Base-by-base conservation (phyloP, 306 rosid genomes). In the Benincasa hispida region DNA sequence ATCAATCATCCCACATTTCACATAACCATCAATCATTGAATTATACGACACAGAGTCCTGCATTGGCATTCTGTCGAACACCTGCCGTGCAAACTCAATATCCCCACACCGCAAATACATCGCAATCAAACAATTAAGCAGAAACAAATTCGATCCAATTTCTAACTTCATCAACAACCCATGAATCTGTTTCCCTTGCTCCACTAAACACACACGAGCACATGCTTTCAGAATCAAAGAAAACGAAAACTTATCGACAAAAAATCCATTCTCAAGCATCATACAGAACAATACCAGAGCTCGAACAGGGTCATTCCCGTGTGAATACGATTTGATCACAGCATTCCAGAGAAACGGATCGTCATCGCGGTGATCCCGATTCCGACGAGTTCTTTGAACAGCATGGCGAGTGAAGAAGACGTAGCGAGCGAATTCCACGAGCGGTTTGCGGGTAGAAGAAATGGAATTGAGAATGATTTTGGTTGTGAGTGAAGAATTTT, bases 311-410 rank as follows among this genome's bases (percentile, higher is more conserved):
- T 89, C 88, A 65, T 50, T n/a, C 61, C 97, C 94, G 58, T 89
- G 92, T 76, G 97, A 91, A 39, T 86, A 85, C 48, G 92, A 89
- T 87, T 90, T 86, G 28, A 88, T 76, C 14, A 91, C 77, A 60
- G 91, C 88, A 76, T 91, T 91, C 97, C 95, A 91, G 45, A 89
- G 90, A 87, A 89, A 91, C 78, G 97, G 92, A 81, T 89, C 76
- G 3, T 70, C 57, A 17, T 25, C 92, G 19, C 51, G 76, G 57
- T 66, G 79, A 3, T 82, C 34, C 14, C 11, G 61, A 22, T 10
- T 41, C 47, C 47, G 47, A 41, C 78, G 81, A 34, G 8, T 24
- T 35, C 41, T 21, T 2, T 45, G 75, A 79, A 77, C 61, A 61
- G 87, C 89, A n/a, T 89, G 86, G 59, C 77, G 84, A 70, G 84